Evolutionary conservation across 495 filamentous ascomycete genomes (phyloP), one percentile per base, ranked within the genome.

Genomic region (Trichoderma reesei): DNA sequence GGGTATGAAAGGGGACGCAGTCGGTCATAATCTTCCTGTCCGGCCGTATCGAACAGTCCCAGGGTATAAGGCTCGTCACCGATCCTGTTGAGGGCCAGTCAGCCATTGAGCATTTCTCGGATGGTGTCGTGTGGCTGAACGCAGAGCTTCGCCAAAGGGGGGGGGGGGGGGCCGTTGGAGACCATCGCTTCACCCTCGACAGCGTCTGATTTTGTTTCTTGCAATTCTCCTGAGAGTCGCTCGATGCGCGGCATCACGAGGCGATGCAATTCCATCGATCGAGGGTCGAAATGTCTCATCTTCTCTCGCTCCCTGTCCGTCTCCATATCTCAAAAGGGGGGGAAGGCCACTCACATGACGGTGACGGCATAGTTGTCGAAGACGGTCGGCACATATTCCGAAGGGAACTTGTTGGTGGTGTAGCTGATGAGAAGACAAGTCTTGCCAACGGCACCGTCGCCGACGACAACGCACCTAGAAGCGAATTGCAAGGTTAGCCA

Each of bases 281-380:
- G 31, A 33, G 11, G 34, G 6, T 33, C 31, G 20, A 33, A 56
- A 56, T 3, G 31, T 33, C 51, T 31, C 7, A 1, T 26, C 14
- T 14, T 31, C 51, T 56, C 51, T 33, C 51, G 7, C 46, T 63
- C 63, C 56, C 63, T 44, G 38, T 51, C 18, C 20, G 2, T 11
- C 34, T 56, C 31, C 37, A 4, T 39, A 4, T 39, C 4, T 10
- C 10, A 39, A 10, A 14, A 14, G 44, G 16, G 44, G n/a, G 20
- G 51, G 51, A 14, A 34, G 11, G 51, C 51, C 51, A 89, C 92
- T 86, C 83, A 97, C 92, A 97, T 97, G 63, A 97, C 92, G 54
- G 94, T 98, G 72, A 98, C 94, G 18, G 94, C 94, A 87, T 98
- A 98, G 78, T 98, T 98, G 75, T 98, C 94, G 75, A 98, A 98